Evolutionary conservation across 805 yeast genomes (phyloP).

Genomic region (Saturnispora zaruensis): DNA sequence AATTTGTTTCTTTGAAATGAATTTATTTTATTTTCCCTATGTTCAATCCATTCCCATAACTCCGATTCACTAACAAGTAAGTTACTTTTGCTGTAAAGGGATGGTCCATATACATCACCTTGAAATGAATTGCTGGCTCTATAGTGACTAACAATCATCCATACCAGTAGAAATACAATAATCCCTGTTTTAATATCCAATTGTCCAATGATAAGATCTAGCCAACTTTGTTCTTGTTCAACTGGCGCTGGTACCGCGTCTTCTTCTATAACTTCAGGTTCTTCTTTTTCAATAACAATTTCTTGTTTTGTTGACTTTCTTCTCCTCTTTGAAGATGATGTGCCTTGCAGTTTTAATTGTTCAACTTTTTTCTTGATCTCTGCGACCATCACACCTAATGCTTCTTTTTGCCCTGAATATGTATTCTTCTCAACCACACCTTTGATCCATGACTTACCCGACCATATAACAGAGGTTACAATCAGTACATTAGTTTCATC

Average conservation of each 20-base stretch:
- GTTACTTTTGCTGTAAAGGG: slow-evolving; percentile 21
- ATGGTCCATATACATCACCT: background rate
- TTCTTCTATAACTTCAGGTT: slow-evolving; percentile 3
- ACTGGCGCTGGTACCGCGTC: background rate
- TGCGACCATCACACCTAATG: slow-evolving; percentile 40
- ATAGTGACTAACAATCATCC: slow-evolving; percentile 17
- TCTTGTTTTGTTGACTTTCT: slow-evolving; percentile 8
- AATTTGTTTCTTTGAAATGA: background rate
- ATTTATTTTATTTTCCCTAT: slow-evolving; percentile 6
- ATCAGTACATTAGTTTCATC: slow-evolving; percentile 46
- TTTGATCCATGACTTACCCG: slow-evolving; percentile 71
- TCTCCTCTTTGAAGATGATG: slow-evolving; percentile 16
- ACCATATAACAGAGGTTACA: slow-evolving; percentile 56
- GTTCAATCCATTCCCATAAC: slow-evolving; percentile 65
- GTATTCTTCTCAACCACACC: slow-evolving; percentile 69
- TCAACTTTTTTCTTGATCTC: slow-evolving; percentile 36
- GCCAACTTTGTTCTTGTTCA: slow-evolving; percentile 5
- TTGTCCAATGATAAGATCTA: slow-evolving; percentile 15
- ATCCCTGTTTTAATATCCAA: slow-evolving; percentile 19
- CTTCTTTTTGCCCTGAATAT: slow-evolving; percentile 60
- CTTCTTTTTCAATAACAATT: slow-evolving; percentile 2
- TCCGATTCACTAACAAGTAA: slow-evolving; percentile 44
- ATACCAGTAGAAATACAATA: slow-evolving; percentile 15
- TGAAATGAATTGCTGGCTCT: background rate
- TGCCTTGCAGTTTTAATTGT: slow-evolving; percentile 21